Conservation (phyloP, 352 stramenopile species). For the Pythium insidiosum region DNA sequence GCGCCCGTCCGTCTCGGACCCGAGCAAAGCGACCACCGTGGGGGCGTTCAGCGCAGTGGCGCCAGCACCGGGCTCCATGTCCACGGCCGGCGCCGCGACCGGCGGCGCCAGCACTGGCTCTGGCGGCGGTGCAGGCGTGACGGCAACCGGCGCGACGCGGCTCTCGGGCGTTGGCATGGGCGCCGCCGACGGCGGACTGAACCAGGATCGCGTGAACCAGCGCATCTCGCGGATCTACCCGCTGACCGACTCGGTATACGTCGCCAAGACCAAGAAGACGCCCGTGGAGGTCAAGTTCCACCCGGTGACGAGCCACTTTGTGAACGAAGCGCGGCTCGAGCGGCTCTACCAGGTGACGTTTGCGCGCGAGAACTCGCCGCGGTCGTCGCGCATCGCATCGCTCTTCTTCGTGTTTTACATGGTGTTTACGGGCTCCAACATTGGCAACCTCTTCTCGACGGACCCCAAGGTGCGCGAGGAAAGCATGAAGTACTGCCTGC, state of each 20-base stretch:
- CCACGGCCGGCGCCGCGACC: too few species aligned
- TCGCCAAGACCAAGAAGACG: conserved; percentile 65
- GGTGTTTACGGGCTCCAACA: conserved; percentile 61
- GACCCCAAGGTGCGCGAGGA: conserved; percentile 41
- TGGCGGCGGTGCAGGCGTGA: too few species aligned
- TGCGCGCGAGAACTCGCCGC: conserved; percentile 65
- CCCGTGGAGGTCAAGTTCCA: conserved; percentile 77
- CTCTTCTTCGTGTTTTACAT: conserved; percentile 73
- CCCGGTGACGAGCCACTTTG: conserved; percentile 56
- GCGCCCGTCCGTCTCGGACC: too few species aligned
- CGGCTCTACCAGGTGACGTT: conserved; percentile 79
- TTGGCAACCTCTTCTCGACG: conserved; percentile 56
- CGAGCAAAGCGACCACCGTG: too few species aligned
- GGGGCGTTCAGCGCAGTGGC: too few species aligned
- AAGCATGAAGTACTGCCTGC: conserved; percentile 50
- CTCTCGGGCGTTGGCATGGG: too few species aligned
- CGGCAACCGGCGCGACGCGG: too few species aligned
- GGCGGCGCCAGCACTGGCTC: too few species aligned
- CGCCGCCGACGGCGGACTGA: conserved; percentile 21
- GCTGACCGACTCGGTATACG: conserved; percentile 58
- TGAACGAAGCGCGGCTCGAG: conserved; percentile 63
- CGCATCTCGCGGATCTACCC: conserved; percentile 70
- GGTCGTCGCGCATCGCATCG: conserved; percentile 45
- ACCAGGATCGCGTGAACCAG: conserved; percentile 57
- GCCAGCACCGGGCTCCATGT: too few species aligned